These are phyloP conservation scores for Pleoardoris graminearum DNA, from an alignment of 2,329 filamentous ascomycete species.

Conservation along the genomic window DNA sequence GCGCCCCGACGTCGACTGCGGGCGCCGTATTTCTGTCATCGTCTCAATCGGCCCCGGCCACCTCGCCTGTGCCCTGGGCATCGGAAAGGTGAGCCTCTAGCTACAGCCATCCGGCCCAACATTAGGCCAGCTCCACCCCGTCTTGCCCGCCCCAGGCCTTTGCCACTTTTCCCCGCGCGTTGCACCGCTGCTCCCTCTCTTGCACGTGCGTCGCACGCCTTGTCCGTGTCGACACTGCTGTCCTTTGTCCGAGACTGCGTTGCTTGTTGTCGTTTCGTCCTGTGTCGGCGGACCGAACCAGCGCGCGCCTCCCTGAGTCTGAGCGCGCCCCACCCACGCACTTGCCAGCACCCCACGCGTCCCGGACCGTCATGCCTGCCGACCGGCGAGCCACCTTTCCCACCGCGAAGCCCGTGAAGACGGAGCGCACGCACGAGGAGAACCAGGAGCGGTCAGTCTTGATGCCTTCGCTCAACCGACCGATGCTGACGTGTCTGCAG, in stretches of 20 bases:
- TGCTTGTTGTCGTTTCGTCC: background rate
- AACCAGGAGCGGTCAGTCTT: conserved; percentile 69
- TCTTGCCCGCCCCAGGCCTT: conserved; percentile 22
- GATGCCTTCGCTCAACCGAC: background rate
- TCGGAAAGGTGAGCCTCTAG: conserved; percentile 22
- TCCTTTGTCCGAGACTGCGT: background rate
- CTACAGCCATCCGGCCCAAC: conserved; percentile 33
- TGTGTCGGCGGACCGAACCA: background rate
- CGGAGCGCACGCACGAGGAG: conserved; percentile 76
- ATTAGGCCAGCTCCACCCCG: conserved; percentile 24
- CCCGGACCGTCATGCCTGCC: conserved; percentile 46
- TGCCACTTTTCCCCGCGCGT: conserved; percentile 33
- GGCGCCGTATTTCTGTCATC: background rate
- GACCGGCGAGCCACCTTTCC: conserved; percentile 39
- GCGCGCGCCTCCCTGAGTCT: conserved; percentile 4
- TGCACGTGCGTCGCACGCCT: conserved; percentile 23
- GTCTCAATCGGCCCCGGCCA: background rate
- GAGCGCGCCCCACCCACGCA: conserved; percentile 17
- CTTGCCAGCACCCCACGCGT: conserved; percentile 15
- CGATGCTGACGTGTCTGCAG: conserved; percentile 47
- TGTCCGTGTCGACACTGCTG: conserved; percentile 8
- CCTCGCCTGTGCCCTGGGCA: conserved; percentile 16
- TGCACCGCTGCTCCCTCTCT: conserved; percentile 2
- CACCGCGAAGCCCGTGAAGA: conserved; percentile 57
- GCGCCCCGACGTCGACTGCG: background rate